Evolutionary conservation across 352 stramenopile species (phyloP).

Genomic region (Phytophthora podocarpi): DNA sequence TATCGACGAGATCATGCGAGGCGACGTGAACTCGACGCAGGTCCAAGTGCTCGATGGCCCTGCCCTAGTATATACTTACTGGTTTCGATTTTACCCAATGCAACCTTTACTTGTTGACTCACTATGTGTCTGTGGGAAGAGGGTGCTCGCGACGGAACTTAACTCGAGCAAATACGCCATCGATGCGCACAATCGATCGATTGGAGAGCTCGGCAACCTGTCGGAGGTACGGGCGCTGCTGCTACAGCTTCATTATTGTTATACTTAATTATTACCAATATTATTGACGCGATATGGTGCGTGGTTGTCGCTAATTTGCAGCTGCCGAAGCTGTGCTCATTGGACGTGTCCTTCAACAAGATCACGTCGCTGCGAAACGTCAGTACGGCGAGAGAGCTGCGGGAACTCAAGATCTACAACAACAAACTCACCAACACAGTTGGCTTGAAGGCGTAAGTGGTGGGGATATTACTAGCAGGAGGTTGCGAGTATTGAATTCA

Average conservation of each 20-base stretch:
- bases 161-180: constrained; percentile 86
- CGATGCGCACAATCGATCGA: constrained; percentile 76
- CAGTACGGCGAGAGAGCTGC: constrained; percentile 62
- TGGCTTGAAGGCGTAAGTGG: constrained; percentile 52
- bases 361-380: constrained; percentile 63
- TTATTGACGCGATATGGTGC: no score
- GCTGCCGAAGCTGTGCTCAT: constrained; percentile 71
- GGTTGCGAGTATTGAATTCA: neutral
- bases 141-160: constrained; percentile 53
- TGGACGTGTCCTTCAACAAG: constrained; percentile 84
- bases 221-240: constrained; percentile 52
- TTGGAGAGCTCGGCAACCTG: constrained; percentile 66
- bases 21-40: constrained; percentile 26
- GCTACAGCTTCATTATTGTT: no score
- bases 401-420: constrained; percentile 84
- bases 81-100: neutral
- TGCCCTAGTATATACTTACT: constrained; percentile 32
- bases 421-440: constrained; percentile 65
- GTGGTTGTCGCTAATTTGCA: constrained; percentile 17
- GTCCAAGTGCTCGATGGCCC: constrained; percentile 46
- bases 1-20: constrained; percentile 15
- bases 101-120: no score
- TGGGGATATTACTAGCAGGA: neutral
- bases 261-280: no score
- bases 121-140: constrained; percentile 16